These are phyloP conservation scores for Backusella parvicylindrica DNA, from an alignment of 192 early-diverging fungal species.

Conservation along the genomic window DNA sequence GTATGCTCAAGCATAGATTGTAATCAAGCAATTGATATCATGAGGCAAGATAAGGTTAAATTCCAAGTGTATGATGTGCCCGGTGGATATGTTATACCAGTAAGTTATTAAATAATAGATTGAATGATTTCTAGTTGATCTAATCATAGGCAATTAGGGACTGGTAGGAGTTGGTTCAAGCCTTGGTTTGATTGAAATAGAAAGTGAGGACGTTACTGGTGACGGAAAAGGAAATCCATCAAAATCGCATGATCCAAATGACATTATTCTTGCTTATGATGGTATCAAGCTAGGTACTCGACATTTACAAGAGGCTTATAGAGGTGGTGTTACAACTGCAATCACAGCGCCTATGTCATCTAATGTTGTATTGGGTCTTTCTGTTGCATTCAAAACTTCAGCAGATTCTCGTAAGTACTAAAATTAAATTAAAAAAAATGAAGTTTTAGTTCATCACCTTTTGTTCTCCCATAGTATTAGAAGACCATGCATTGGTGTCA, in stretches of 20 bases:
- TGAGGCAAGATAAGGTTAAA: not conserved
- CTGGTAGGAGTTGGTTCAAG: constrained; percentile 49
- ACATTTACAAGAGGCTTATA: constrained; percentile 57
- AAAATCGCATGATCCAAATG: constrained; percentile 8
- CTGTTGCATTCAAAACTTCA: constrained; percentile 65
- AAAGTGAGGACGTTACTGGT: constrained; percentile 49
- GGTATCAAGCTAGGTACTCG: constrained; percentile 60
- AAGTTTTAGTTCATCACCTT: no score
- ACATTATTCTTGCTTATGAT: constrained; percentile 48
- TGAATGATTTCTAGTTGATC: not conserved
- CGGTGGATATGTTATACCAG: constrained; percentile 59
- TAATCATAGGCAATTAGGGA: constrained; percentile 27
- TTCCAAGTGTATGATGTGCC: constrained; percentile 47
- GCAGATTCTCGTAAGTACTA: constrained; percentile 44
- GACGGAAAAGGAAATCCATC: constrained; percentile 46
- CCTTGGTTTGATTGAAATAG: constrained; percentile 68
- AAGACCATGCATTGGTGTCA: constrained; percentile 40
- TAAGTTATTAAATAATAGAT: constrained; percentile 22
- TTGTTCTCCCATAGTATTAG: not conserved
- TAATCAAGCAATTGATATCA: not conserved
- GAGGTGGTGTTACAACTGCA: constrained; percentile 54
- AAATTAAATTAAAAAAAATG: not conserved
- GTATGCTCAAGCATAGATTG: constrained; percentile 43
- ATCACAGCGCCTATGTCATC: constrained; percentile 52
- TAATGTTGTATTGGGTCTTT: constrained; percentile 54